phyloP scores from a whole-genome alignment of 352 stramenopile species.

The Pilasporangium apinafurcum region DNA sequence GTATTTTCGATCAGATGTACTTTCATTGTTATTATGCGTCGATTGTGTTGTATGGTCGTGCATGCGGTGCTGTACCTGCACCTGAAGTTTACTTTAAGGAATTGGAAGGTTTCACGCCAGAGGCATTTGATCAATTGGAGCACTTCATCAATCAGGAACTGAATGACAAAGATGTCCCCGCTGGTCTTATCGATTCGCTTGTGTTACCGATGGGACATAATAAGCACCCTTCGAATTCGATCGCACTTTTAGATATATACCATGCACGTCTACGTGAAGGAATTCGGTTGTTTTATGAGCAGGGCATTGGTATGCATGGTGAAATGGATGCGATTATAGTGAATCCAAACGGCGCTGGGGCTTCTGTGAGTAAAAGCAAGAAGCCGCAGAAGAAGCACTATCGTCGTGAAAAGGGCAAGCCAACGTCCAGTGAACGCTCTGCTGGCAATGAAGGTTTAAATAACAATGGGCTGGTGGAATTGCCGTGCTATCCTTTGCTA shows the following conservation, averaged over 20 bases:
- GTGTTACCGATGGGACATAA: conserved; percentile 22
- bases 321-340: conserved; percentile 71
- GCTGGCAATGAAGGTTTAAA: not conserved
- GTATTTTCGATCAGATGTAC: conserved; percentile 73
- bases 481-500: conserved; percentile 63
- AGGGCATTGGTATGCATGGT: conserved; percentile 64
- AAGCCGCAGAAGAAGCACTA: conserved; percentile 63
- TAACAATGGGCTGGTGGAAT: conserved; percentile 21
- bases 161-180: conserved; percentile 2
- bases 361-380: conserved; percentile 45
- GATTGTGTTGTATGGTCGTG: conserved; percentile 66
- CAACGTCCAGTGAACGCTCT: conserved; percentile 6
- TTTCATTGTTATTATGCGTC: conserved; percentile 70
- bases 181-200: conserved; percentile 27
- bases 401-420: conserved; percentile 28
- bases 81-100: conserved; percentile 54
- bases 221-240: conserved; percentile 10
- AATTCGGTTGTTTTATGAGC: conserved; percentile 73
- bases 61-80: conserved; percentile 45
- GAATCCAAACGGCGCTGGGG: conserved; percentile 21
- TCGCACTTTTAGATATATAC: conserved; percentile 46
- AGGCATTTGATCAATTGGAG: conserved; percentile 33
- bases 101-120: conserved; percentile 35
- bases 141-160: conserved; percentile 57
- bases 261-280: conserved; percentile 60